Evolutionary conservation across 371 early-diverging fungal genomes (phyloP), one percentile per base, ranked within the genome.

Genomic region (Chytridium lagenaria): DNA sequence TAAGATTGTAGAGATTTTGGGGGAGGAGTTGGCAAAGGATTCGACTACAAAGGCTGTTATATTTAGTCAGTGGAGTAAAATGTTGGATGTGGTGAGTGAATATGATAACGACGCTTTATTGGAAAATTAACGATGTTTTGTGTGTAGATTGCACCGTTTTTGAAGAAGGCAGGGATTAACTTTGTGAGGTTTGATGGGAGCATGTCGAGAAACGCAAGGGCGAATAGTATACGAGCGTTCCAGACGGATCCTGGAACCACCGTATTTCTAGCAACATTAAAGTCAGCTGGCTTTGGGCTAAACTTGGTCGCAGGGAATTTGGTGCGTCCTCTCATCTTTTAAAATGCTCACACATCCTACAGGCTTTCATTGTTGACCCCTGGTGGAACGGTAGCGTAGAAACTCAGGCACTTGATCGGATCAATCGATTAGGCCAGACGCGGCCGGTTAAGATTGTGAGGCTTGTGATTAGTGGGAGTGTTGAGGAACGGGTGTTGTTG

Each of bases 261-360:
- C 44, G 69, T 50, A 10, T 77, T 96, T 39, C 74, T 96, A 36
- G 91, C 93, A 67, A 91, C 91, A 75, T 80, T 95, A 50, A 85
- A 89, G 63, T 90, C 93, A 50, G 88, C 90, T 40, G 94, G 93
- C 2, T 91, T 94, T 12, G n/a, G 95, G 95, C 76, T 96, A 31
- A 95, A 95, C 72, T 73, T 96, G 68, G 90, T 91, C 0, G 85
- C 86, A 39, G 95, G 95, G 0, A 88, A 75, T 63, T 82, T 87
- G 1, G 92, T 92, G 50, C 23, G 57, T 57, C n/a, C n/a, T n/a
- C n/a, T n/a, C n/a, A n/a, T n/a, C n/a, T n/a, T n/a, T n/a, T n/a
- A n/a, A n/a, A n/a, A n/a, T n/a, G n/a, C n/a, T n/a, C n/a, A n/a
- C n/a, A n/a, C n/a, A n/a, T n/a, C n/a, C n/a, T n/a, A n/a, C n/a